These are phyloP conservation scores for Quercus parvula DNA, from an alignment of 306 rosid genomes.

Conservation along the genomic window DNA sequence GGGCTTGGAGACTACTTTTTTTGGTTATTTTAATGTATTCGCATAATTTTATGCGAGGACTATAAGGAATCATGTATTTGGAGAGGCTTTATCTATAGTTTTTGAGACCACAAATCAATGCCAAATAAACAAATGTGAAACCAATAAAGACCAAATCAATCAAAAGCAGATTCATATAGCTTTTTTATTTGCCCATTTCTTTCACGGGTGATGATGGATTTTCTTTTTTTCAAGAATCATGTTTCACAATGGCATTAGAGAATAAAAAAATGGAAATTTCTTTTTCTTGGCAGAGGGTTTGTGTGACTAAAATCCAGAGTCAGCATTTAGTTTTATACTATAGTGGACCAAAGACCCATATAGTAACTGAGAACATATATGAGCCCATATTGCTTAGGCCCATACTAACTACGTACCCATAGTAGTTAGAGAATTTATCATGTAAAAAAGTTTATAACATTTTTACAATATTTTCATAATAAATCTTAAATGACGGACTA, in stretches of 20 bases:
- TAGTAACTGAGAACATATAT: no score
- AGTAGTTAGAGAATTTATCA: no score
- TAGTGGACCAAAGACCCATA: no score
- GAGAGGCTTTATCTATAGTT: background rate
- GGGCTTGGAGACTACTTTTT: background rate
- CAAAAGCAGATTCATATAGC: background rate
- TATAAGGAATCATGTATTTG: background rate
- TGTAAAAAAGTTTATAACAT: no score
- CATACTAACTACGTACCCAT: no score
- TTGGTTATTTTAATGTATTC: background rate
- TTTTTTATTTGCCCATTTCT: background rate
- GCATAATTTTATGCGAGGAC: background rate
- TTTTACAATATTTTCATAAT: no score
- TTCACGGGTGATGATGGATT: background rate
- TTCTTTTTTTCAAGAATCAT: background rate
- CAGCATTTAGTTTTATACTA: no score
- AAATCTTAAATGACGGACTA: rapidly evolving
- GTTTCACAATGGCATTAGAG: background rate
- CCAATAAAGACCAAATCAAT: background rate
- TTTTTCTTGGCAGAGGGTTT: no score
- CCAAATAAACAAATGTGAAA: background rate
- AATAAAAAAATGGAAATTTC: background rate
- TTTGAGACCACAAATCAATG: background rate
- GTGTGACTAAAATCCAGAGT: no score
- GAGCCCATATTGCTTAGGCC: no score